Evolutionary conservation across 164 flowering plant species (phyloP).

Genomic region (Annona squamosa): DNA sequence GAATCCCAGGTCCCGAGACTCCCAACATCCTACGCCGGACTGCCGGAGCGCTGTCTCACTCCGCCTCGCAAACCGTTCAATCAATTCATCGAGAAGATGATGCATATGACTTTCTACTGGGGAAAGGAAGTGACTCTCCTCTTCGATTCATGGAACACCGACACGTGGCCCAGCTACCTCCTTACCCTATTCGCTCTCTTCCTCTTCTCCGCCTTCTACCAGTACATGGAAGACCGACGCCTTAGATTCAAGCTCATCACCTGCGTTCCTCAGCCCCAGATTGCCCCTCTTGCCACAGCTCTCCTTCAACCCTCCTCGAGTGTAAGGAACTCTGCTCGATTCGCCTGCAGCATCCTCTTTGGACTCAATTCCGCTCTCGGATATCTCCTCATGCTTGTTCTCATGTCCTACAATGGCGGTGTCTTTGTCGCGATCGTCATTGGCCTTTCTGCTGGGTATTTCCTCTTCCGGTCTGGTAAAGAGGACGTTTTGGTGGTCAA

Average conservation of each 20-base stretch:
- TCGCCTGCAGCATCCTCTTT: conserved; percentile 33
- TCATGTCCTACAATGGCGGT: conserved; percentile 77
- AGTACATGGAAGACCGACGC: conserved; percentile 71
- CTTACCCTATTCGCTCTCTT: conserved; percentile 55
- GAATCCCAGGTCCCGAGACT: too few relatives aligned
- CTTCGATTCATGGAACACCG: conserved; percentile 63
- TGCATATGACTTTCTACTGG: conserved; percentile 99
- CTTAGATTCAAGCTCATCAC: conserved; percentile 33
- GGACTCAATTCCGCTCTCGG: conserved; percentile 62
- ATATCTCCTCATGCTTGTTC: conserved; percentile 67
- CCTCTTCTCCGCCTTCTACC: conserved; percentile 65
- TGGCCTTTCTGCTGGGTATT: conserved; percentile 54
- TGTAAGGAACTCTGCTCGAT: conserved; percentile 8
- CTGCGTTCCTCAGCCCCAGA: neutral
- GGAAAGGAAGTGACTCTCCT: conserved; percentile 55
- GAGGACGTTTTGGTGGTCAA: conserved; percentile 29
- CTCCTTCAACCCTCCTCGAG: conserved; percentile 21
- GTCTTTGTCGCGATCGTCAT: conserved; percentile 60
- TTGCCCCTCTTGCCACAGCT: neutral
- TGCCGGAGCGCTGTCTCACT: too few relatives aligned
- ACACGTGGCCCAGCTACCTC: conserved; percentile 51
- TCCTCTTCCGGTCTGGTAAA: conserved; percentile 33
- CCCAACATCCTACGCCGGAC: too few relatives aligned
- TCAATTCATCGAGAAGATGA: conserved; percentile 37
- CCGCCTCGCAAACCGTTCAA: too few relatives aligned